These are phyloP conservation scores for Diaporthe citri DNA, from an alignment of 2,329 filamentous ascomycete species.

Conservation along the genomic window DNA sequence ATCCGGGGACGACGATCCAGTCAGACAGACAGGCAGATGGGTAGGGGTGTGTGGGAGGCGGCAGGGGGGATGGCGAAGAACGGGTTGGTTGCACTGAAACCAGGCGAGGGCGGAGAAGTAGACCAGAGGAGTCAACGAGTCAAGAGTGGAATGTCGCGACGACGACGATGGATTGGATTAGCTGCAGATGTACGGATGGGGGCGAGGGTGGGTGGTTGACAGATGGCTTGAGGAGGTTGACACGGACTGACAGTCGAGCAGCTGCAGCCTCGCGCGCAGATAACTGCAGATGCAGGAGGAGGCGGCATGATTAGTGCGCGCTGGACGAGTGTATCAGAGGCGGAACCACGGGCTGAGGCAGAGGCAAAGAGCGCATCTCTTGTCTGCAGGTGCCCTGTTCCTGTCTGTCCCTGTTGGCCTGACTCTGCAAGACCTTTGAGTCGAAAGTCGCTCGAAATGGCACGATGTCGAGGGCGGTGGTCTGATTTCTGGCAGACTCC, in stretches of 20 bases:
- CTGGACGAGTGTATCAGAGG: background rate
- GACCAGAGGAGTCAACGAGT: background rate
- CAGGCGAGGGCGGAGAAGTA: background rate
- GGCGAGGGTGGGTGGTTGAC: background rate
- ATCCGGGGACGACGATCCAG: slow-evolving; percentile 3
- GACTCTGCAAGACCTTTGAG: slow-evolving; percentile 30
- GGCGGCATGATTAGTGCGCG: slow-evolving; percentile 18
- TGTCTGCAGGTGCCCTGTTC: slow-evolving; percentile 28
- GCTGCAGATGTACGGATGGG: background rate
- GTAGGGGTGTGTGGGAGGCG: background rate
- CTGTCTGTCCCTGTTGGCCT: slow-evolving; percentile 20
- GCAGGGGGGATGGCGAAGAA: background rate
- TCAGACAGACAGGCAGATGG: background rate
- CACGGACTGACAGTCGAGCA: background rate
- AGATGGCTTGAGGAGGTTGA: background rate
- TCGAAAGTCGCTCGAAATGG: slow-evolving; percentile 34
- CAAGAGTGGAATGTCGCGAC: background rate
- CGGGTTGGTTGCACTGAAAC: slow-evolving; percentile 14
- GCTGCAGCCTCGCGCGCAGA: slow-evolving; percentile 24
- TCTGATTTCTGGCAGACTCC: slow-evolving; percentile 37
- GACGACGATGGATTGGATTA: background rate
- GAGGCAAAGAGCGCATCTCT: background rate
- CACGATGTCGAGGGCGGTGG: slow-evolving; percentile 31
- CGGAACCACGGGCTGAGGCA: background rate
- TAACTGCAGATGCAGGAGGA: background rate